Evolutionary conservation across 495 filamentous ascomycete genomes (phyloP).

Genomic region (Aspergillus hancockii): DNA sequence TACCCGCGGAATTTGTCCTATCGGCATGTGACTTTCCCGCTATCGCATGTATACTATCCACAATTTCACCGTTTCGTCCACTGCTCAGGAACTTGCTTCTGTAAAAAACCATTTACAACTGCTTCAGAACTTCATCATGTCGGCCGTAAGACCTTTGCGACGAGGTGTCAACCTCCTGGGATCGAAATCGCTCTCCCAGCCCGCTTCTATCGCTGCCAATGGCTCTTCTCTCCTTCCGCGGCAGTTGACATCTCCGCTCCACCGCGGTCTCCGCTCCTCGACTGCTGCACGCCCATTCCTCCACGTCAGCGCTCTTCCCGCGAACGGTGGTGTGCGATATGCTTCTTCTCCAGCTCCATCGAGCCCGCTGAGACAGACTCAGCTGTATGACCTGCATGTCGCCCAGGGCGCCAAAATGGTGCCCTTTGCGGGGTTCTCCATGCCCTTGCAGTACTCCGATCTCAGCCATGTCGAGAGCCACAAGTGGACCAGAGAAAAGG

Average conservation of each 20-base stretch:
- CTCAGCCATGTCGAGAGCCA: conserved; percentile 78
- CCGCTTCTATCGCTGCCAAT: conserved; percentile 39
- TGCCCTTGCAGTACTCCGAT: conserved; percentile 87
- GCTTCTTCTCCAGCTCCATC: conserved; percentile 54
- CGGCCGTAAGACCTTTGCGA: conserved; percentile 35
- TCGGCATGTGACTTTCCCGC: conserved; percentile 48
- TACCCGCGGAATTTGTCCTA: conserved; percentile 32
- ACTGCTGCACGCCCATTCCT: conserved; percentile 21
- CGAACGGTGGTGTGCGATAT: conserved; percentile 49
- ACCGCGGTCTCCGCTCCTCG: conserved; percentile 30
- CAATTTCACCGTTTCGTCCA: conserved; percentile 14
- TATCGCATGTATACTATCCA: conserved; percentile 29
- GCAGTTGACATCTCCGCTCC: conserved; percentile 36
- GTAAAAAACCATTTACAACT: conserved; percentile 24
- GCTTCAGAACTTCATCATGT: conserved; percentile 29
- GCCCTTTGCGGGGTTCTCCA: conserved; percentile 88
- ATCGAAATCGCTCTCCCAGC: conserved; percentile 28
- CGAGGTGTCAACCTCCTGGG: conserved; percentile 37
- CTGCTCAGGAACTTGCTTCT: conserved; percentile 8
- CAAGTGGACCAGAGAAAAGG: conserved; percentile 80
- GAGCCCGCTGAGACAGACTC: conserved; percentile 63
- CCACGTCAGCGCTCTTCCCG: conserved; percentile 18
- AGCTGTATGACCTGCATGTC: conserved; percentile 82
- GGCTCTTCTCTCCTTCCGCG: conserved; percentile 36
- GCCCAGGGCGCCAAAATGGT: conserved; percentile 88